A percentile compares a stretch with the other conserved stretches of the same genome.
Conservation (phyloP, 495 filamentous ascomycete genomes). For the Penicillium waksmanii region DNA sequence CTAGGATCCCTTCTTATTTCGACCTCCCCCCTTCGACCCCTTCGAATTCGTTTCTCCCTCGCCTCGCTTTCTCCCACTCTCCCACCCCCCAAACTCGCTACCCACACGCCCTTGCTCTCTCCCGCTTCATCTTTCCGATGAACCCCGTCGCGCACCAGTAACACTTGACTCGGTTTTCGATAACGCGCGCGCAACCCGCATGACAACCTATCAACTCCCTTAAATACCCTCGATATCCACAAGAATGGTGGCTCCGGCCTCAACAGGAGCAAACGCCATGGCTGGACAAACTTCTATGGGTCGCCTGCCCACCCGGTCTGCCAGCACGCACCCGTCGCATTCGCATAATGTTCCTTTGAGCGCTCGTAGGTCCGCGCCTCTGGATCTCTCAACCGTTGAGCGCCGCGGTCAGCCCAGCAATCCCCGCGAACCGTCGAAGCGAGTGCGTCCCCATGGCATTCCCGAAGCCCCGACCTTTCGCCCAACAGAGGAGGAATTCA, state of each 20-base stretch:
- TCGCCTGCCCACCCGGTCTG: conserved; percentile 45
- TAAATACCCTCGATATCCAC: conserved; percentile 20
- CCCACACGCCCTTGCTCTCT: conserved; percentile 23
- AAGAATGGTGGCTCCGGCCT: conserved; percentile 56
- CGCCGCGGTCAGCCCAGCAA: conserved; percentile 78
- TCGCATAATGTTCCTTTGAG: conserved; percentile 67
- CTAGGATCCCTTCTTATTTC: not conserved
- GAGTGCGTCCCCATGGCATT: conserved; percentile 77
- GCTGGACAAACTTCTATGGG: conserved; percentile 40
- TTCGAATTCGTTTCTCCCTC: conserved; percentile 1
- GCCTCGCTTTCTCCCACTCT: not conserved
- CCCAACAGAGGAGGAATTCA: conserved; percentile 92
- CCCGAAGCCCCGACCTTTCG: conserved; percentile 90
- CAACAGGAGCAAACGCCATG: conserved; percentile 47
- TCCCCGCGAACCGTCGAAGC: conserved; percentile 74
- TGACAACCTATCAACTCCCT: conserved; percentile 17
- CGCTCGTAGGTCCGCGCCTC: conserved; percentile 67
- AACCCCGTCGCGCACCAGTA: conserved; percentile 36
- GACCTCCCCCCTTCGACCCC: not conserved
- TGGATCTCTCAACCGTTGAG: conserved; percentile 91
- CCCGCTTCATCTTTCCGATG: conserved; percentile 34
- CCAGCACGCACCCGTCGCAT: conserved; percentile 52
- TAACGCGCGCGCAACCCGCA: conserved; percentile 29
- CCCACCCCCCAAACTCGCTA: conserved; percentile 10
- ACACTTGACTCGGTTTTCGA: conserved; percentile 31